These are phyloP conservation scores for Pistacia atlantica DNA, from an alignment of 345 rosid genomes.

Conservation along the genomic window DNA sequence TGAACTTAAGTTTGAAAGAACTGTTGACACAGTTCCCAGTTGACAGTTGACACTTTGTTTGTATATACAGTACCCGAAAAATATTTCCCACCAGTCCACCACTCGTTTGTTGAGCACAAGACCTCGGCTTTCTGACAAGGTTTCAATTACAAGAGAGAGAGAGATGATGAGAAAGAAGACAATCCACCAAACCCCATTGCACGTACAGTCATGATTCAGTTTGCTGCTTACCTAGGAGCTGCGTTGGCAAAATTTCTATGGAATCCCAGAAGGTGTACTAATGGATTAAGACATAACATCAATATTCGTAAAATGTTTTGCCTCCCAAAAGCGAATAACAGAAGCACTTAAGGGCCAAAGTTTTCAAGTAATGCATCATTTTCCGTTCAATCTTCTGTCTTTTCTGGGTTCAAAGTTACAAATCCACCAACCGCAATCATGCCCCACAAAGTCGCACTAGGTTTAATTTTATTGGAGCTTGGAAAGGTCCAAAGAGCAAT, in stretches of 20 bases:
- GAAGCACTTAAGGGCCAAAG: not conserved
- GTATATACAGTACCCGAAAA: not conserved
- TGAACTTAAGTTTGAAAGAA: no score
- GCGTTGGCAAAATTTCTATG: not conserved
- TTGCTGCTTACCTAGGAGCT: not conserved
- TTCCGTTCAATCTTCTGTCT: not conserved
- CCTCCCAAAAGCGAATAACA: not conserved
- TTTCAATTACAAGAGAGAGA: not conserved
- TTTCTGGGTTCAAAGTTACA: not conserved
- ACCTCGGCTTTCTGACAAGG: not conserved
- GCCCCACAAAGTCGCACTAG: conserved; percentile 10
- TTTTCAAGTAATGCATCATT: conserved; percentile 7
- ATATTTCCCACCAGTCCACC: not conserved
- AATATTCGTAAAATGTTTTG: not conserved
- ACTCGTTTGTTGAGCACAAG: not conserved
- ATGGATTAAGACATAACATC: not conserved
- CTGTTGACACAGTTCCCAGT: no score
- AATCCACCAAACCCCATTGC: not conserved
- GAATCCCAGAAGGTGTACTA: not conserved
- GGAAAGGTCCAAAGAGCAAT: not conserved
- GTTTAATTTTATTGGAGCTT: no score
- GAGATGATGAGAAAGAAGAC: not conserved
- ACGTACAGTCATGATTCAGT: not conserved
- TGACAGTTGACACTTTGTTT: not conserved
- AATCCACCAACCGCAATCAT: not conserved